These are phyloP conservation scores for Paspalum vaginatum DNA, from an alignment of 176 grass and related monocot species.

Conservation along the genomic window DNA sequence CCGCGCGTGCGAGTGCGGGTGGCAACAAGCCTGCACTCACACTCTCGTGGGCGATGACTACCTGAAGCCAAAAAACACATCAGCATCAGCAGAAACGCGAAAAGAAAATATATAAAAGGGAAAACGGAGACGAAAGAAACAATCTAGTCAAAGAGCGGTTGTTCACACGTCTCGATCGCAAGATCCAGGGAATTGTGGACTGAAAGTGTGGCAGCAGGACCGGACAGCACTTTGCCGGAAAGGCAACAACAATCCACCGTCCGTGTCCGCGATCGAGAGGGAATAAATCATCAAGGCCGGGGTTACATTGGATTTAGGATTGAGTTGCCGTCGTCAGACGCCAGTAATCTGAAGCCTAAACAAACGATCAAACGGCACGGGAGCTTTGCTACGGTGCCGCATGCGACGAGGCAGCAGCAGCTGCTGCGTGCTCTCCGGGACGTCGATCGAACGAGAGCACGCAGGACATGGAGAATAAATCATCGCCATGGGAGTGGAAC, in stretches of 20 bases:
- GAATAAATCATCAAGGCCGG: neutral
- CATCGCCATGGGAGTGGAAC: neutral
- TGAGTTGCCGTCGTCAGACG: neutral
- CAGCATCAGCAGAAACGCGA: constrained; percentile 11
- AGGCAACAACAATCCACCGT: constrained; percentile 7
- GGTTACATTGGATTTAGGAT: neutral
- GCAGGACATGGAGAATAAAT: neutral
- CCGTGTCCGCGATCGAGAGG: neutral
- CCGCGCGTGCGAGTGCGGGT: neutral
- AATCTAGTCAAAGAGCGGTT: neutral
- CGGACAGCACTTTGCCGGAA: constrained; percentile 19
- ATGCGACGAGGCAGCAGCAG: no score
- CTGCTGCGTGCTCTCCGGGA: no score
- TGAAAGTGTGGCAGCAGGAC: neutral
- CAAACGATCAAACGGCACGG: neutral
- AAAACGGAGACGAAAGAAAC: neutral
- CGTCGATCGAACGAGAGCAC: no score
- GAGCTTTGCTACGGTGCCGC: neutral
- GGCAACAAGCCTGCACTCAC: neutral
- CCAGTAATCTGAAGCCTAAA: neutral
- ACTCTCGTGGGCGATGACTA: neutral
- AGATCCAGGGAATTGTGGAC: constrained; percentile 41
- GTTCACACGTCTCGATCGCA: constrained; percentile 40
- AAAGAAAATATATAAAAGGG: neutral
- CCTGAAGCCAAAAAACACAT: constrained; percentile 1